Evolutionary conservation across 2,329 filamentous ascomycete genomes (phyloP).

Genomic region (Cordyceps cicadae): DNA sequence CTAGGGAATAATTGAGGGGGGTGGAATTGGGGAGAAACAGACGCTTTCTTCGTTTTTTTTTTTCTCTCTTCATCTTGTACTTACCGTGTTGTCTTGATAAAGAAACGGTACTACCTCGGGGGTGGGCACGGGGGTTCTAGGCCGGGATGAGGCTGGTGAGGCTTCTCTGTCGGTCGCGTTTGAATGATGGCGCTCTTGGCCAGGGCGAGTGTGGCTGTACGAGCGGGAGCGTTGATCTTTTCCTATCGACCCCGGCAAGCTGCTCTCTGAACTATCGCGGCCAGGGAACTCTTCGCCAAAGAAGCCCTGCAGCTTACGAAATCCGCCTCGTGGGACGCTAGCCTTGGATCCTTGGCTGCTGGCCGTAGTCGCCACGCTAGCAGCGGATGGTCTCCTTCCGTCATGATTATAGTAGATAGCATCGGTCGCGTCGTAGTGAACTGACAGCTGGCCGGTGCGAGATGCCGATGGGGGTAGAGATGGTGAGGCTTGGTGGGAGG

Average conservation of each 20-base stretch:
- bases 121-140: constrained; percentile 76
- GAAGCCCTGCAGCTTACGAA: constrained; percentile 81
- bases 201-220: constrained; percentile 50
- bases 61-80: constrained; percentile 47
- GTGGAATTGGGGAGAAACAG: constrained; percentile 17
- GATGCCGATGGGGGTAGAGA: constrained; percentile 46
- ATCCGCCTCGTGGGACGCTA: constrained; percentile 60
- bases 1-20: not conserved
- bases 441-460: constrained; percentile 25
- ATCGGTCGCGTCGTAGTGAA: constrained; percentile 54
- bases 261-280: constrained; percentile 65
- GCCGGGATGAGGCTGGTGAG: constrained; percentile 68
- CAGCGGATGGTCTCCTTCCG: constrained; percentile 75
- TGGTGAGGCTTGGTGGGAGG: constrained; percentile 64
- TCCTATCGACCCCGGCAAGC: constrained; percentile 42
- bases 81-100: constrained; percentile 64
- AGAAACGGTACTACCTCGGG: constrained; percentile 97
- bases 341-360: constrained; percentile 78
- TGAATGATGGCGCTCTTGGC: constrained; percentile 75
- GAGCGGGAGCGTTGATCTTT: constrained; percentile 58
- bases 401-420: constrained; percentile 54
- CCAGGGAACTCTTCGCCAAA: constrained; percentile 84
- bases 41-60: not conserved
- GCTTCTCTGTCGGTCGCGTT: constrained; percentile 63
- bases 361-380: constrained; percentile 68